Base-by-base conservation (phyloP, 1,139 yeast species). In the Yamadazyma sp. region DNA sequence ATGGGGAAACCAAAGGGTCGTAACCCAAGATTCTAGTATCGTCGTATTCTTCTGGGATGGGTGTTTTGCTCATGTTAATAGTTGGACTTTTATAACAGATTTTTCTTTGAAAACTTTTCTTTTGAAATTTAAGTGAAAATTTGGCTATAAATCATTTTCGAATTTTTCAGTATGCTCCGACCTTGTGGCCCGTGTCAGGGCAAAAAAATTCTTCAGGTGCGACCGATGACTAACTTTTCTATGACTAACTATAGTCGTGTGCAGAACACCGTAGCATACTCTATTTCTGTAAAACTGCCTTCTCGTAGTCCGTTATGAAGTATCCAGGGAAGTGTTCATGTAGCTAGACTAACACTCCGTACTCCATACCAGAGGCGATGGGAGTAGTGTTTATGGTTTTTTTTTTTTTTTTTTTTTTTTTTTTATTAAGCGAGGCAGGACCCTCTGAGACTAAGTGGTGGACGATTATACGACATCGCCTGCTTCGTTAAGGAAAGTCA, bases 1-100 rank as follows among this genome's bases (percentile, higher is more conserved):
- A 95, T 38, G 98, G 98, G 1, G 96, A 84, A 33, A 87, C 83
- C 50, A 89, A 71, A 17, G 97, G 97, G 55, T 88, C 94, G 78
- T 88, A 89, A 44, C 95, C 96, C 46, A 82, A 74, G 58, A 87
- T 87, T 66, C 96, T 79, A 46, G 91, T 80, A 58, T 89, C 97
- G 64, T 89, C 96, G 66, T 83, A 79, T 59, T 83, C 87, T 55
- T 81, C 86, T 42, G 84, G 83, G 36, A 67, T 61, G 29, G 86
- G 86, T 11, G 84, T 79, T 37, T 56, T 49, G 44, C 64, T 61
- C 75, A 69, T 69, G 17, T 34, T 41, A 28, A 6, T 23, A 8
- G n/a, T 9, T 28, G 20, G 5, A 15, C 9, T 15, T 28, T 17
- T 12, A 6, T 5, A 20, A 16, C 5, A 7, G 8, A 16, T 25